Evolutionary conservation across 1,284 basidiomycete species (phyloP), one percentile per base, ranked within the genome.

Genomic region (Veloporphyrellus conicus): DNA sequence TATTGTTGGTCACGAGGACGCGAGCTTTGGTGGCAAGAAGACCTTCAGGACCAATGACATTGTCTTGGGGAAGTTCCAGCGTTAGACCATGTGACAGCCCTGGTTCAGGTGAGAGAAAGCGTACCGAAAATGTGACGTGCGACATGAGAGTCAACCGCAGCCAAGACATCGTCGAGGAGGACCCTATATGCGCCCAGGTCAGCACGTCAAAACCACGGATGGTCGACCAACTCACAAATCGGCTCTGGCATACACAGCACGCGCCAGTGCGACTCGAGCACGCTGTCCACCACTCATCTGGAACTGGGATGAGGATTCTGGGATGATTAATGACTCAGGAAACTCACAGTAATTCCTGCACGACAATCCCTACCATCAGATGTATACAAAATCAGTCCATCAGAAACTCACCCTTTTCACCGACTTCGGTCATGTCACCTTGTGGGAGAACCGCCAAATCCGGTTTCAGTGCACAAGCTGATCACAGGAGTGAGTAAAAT

Each of bases 1-100:
- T 84, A 39, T 87, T 87, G 68, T 97, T 94, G 18, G 93, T 95
- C 49, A 94, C 90, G 3, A 97, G 71, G 43, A 97, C 77, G 22
- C 94, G 77, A 6, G 92, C 92, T 68, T 95, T 95, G 34, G 79
- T 79, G 15, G 86, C 79, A 25, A 98, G 81, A 3, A 98, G 62
- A 48, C 94, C 94, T 45, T 82, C 72, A 2, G 93, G 93, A 3
- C 94, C 94, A 50, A 97, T 87, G 28, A 97, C 91, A 40, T 90
- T 76, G 58, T 95, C 91, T 84, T 68, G 2, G 68, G n/a, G 45
- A 19, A 39, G 20, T 6, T 0, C 6, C 1, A 6, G 27, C 10
- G 31, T 58, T n/a, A 54, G 41, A 39, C 1, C 10, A 25, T 4
- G 20, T 19, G n/a, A n/a, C 9, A 23, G 15, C 23, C 8, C 8